Base-by-base conservation (phyloP, 495 filamentous ascomycete species). In the Aspergillus coremiiformis region DNA sequence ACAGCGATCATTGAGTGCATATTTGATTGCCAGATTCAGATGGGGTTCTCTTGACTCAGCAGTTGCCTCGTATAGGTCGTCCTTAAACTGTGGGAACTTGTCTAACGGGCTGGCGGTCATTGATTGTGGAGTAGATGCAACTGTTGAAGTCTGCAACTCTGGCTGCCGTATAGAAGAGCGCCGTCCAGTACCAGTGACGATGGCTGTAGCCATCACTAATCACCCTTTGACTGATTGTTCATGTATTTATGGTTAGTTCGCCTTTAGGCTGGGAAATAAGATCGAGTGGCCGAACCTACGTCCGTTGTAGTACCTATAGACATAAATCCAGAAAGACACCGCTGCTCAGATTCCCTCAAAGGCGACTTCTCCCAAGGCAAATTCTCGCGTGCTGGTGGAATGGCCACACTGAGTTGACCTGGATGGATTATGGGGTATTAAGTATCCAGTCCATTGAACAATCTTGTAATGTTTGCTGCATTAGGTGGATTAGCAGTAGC, bases 131-230 rank as follows among this genome's bases (percentile, higher is more conserved):
- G 49, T 57, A 3, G 66, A 55, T 15, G 59, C 39, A 21, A 61
- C 70, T 9, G 59, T 56, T 48, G 65, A 60, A 9, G 62, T 56
- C 50, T 70, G 67, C 50, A 72, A 51, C 37, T 73, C 67, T 30
- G 69, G 33, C 61, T 71, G 72, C 55, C 66, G 66, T 59, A 72
- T 67, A 20, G 73, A 76, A 45, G 70, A 47, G 41, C 69, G 69
- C 62, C 69, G 69, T 44, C 71, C 73, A 54, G 70, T 70, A 24
- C 70, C 72, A 23, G 71, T 75, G 44, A 74, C 63, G 43, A 69
- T 70, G 14, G 69, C 70, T 49, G 72, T 75, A 30, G 69, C 68
- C 73, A 76, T 73, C 44, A 52, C 60, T 52, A 24, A 39, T 14
- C 37, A 17, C 37, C 11, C 4, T 11, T 3, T 19, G 7, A 41